Base-by-base conservation (phyloP, 805 yeast genomes). In the Candida silvicultrix region DNA sequence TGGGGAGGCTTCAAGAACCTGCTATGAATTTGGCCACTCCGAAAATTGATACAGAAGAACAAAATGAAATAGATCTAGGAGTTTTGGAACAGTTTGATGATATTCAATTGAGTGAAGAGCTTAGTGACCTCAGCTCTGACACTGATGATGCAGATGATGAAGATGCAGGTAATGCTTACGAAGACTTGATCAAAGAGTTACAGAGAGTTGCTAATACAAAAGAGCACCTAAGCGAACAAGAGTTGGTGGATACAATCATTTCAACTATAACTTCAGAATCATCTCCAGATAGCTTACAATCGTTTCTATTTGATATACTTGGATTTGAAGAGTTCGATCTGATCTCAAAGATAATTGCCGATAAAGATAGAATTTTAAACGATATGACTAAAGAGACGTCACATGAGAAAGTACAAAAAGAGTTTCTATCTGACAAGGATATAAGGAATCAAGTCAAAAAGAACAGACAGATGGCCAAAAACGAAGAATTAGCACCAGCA, bases 271-370 rank as follows among this genome's bases (percentile, higher is more conserved):
- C 58, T 2, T 55, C 70, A 0, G 67, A 68, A 18, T 52, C 66
- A 8, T 65, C 72, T 10, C 83, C 80, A 38, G 85, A 78, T 32
- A 80, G 77, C 35, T 57, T 86, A 12, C 96, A 90, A 57, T 80
- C 86, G 6, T 67, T 78, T 7, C 65, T 94, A 38, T 80, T 88
- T 49, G 97, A 89, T 60, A 70, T 87, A 8, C 63, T 94, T 1
- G 99, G 99, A 0, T 85, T 81, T 54, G 96, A 89, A 22, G 85
- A 88, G 58, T 75, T 94, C 49, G 97, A 89, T 45, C 64, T 90
- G 42, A 85, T 90, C 10, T 74, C 89, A 1, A 75, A 71, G 40
- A 65, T 89, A 12, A 62, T 88, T 4, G 75, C 74, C 43, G 65
- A 77, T 43, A 75, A 71, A 54, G 56, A 56, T 0, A 58, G 55